These are phyloP conservation scores for Syzygium oleosum DNA, from an alignment of 345 rosid species.

Conservation along the genomic window DNA sequence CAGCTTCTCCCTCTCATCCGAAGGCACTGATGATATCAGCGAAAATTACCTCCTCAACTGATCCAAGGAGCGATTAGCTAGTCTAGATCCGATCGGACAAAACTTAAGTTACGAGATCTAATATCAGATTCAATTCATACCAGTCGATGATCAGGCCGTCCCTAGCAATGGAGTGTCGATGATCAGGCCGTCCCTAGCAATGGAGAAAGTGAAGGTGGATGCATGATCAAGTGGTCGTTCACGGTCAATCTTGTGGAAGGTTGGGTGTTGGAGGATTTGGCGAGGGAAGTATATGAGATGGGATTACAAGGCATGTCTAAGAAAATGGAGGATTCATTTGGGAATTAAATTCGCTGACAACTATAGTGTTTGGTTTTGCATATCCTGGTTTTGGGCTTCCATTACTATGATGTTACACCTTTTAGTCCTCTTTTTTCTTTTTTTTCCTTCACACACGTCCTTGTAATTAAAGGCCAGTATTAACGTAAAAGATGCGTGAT, in stretches of 20 bases:
- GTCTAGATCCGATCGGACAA: conserved; percentile 23
- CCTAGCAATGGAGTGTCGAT: conserved; percentile 11
- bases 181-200: conserved; percentile 18
- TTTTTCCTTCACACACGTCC: not conserved
- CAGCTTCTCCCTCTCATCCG: conserved; percentile 22
- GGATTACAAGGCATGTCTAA: conserved; percentile 19
- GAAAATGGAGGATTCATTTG: conserved; percentile 19
- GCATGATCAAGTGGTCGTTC: conserved; percentile 45
- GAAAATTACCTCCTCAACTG: conserved; percentile 8
- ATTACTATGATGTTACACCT: not conserved
- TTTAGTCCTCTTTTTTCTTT: not conserved
- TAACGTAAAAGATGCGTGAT: not conserved
- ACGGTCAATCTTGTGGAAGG: conserved; percentile 46
- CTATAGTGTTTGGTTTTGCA: not conserved
- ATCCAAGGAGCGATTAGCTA: conserved; percentile 42
- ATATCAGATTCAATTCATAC: conserved; percentile 44
- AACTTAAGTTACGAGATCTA: conserved; percentile 37
- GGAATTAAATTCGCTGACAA: not conserved
- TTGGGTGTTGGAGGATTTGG: conserved; percentile 29
- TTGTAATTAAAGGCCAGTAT: not conserved
- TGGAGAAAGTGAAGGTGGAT: conserved; percentile 17
- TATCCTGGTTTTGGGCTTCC: not conserved
- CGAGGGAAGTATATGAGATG: conserved; percentile 10
- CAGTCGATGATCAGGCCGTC: conserved; percentile 27
- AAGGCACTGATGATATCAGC: not conserved